phyloP scores from a whole-genome alignment of 2,329 filamentous ascomycete genomes.

The Ilyonectria sp. region DNA sequence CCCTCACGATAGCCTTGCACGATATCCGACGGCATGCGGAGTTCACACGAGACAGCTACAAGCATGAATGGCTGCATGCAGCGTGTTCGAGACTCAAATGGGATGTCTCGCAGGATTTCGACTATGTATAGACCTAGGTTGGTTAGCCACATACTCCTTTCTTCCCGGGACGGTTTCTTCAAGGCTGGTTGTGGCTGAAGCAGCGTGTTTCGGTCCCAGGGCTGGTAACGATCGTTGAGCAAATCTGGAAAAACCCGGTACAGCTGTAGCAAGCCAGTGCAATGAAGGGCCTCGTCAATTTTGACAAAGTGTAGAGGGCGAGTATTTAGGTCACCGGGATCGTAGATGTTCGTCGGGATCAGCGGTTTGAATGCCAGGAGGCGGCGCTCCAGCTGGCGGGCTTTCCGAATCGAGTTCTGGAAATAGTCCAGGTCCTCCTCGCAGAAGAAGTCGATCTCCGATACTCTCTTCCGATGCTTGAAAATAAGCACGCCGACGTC shows the following conservation, averaged over 20 bases:
- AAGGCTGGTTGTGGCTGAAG: slow-evolving; percentile 6
- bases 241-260: slow-evolving; percentile 46
- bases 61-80: slow-evolving; percentile 21
- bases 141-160: slow-evolving; percentile 39
- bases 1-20: no score
- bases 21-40: slow-evolving; percentile 1
- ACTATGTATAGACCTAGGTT: slow-evolving; percentile 33
- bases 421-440: no score
- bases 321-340: no score
- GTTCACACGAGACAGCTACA: slow-evolving; percentile 35
- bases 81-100: slow-evolving; percentile 20
- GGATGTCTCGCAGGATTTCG: slow-evolving; percentile 27
- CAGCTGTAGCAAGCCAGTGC: slow-evolving; percentile 35
- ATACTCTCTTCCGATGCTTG: no score
- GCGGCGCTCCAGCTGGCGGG: no score
- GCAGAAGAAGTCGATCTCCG: no score
- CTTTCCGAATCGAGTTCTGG: no score
- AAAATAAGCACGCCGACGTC: no score
- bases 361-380: no score
- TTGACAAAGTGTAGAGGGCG: slow-evolving; percentile 4
- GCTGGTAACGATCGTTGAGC: slow-evolving; percentile 35
- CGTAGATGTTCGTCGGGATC: not conserved
- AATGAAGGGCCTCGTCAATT: slow-evolving; percentile 41
- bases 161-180: slow-evolving; percentile 19
- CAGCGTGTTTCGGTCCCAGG: slow-evolving; percentile 28